phyloP scores from a whole-genome alignment of 2,329 filamentous ascomycete genomes.

The Trichoderma koningii region DNA sequence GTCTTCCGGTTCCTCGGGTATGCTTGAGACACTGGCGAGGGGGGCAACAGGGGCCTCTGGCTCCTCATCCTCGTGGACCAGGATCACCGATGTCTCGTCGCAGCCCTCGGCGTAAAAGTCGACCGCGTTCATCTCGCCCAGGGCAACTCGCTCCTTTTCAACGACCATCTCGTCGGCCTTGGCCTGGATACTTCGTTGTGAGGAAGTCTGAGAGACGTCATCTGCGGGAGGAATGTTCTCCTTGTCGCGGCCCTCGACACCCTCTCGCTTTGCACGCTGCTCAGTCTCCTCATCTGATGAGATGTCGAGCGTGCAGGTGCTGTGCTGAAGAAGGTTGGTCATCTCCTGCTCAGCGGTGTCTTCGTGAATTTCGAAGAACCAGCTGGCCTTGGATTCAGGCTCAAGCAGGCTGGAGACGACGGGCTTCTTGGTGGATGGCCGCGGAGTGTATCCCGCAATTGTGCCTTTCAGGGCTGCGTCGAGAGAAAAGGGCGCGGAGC shows the following conservation, averaged over 20 bases:
- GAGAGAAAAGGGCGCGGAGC: slow-evolving; percentile 73
- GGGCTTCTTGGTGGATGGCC: slow-evolving; percentile 37
- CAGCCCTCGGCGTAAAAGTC: slow-evolving; percentile 70
- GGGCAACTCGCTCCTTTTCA: slow-evolving; percentile 64
- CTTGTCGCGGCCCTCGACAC: slow-evolving; percentile 71
- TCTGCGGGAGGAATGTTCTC: slow-evolving; percentile 84
- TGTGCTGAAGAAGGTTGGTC: slow-evolving; percentile 90
- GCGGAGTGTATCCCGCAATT: slow-evolving; percentile 62
- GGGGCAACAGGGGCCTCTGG: slow-evolving; percentile 29
- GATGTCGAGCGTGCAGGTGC: slow-evolving; percentile 83
- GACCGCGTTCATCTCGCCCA: slow-evolving; percentile 66
- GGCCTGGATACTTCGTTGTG: slow-evolving; percentile 37
- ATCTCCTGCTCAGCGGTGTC: slow-evolving; percentile 89
- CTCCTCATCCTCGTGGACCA: slow-evolving; percentile 61
- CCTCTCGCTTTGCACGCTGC: slow-evolving; percentile 52
- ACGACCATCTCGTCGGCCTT: slow-evolving; percentile 58
- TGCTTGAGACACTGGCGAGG: neutral
- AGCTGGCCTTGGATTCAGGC: slow-evolving; percentile 62
- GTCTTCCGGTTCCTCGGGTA: slow-evolving; percentile 6
- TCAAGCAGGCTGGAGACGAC: slow-evolving; percentile 41
- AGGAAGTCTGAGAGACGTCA: slow-evolving; percentile 62
- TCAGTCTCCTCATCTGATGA: slow-evolving; percentile 80
- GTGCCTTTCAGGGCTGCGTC: slow-evolving; percentile 81
- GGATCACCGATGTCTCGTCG: slow-evolving; percentile 61
- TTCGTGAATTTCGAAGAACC: slow-evolving; percentile 94